A percentile compares a stretch with the other conserved stretches of the same genome.
Evolutionary conservation across 306 rosid genomes (phyloP).

Genomic region (Acacia crassicarpa): DNA sequence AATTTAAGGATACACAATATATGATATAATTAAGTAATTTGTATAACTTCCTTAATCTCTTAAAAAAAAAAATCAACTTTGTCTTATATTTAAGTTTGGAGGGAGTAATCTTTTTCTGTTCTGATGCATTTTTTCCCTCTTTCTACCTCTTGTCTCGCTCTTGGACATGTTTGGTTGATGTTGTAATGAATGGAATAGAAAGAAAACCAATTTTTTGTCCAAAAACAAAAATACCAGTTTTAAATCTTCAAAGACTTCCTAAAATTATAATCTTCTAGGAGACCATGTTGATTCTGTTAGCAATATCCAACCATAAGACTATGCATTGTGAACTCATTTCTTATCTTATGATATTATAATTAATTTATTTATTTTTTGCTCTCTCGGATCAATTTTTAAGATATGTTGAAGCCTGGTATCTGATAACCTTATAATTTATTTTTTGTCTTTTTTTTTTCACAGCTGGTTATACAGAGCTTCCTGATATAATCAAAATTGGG

Average conservation of each 20-base stretch:
- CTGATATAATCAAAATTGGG: slow-evolving; percentile 74
- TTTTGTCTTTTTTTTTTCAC: no score
- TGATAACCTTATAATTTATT: slow-evolving; percentile 20
- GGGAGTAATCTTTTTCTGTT: no score
- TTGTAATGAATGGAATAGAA: not conserved
- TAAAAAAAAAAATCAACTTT: no score
- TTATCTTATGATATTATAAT: not conserved
- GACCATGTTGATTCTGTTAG: slow-evolving; percentile 20
- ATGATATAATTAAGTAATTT: no score
- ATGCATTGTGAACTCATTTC: not conserved
- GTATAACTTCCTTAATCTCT: no score
- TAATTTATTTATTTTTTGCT: not conserved
- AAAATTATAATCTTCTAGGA: not conserved
- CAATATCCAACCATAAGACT: slow-evolving; percentile 22
- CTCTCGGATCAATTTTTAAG: not conserved
- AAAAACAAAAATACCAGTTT: not conserved
- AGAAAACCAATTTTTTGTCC: not conserved
- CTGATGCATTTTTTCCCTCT: not conserved
- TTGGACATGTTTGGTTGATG: slow-evolving; percentile 1
- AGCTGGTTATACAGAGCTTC: slow-evolving; percentile 91
- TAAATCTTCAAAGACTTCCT: not conserved
- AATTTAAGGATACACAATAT: no score
- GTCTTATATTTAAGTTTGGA: no score
- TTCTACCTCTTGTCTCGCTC: no score
- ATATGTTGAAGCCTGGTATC: slow-evolving; percentile 21